phyloP scores from a whole-genome alignment of 1,284 basidiomycete genomes.

The Papiliotrema nemorosa region DNA sequence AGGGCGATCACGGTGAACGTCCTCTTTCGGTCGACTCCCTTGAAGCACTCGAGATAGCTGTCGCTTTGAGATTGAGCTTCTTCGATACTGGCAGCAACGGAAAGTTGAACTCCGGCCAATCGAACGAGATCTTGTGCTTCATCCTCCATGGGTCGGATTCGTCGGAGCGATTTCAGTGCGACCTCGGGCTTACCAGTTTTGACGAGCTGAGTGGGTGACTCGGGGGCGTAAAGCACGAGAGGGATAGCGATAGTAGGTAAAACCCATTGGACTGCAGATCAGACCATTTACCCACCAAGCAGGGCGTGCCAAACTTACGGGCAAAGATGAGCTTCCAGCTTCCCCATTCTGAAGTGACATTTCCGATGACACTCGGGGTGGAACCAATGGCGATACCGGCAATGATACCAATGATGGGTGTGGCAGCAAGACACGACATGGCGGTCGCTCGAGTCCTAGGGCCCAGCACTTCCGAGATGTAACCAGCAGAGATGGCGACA shows the following conservation, averaged over 20 bases:
- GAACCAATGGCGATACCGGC: constrained; percentile 2
- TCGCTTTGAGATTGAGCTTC: constrained; percentile 33
- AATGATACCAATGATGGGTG: constrained; percentile 1
- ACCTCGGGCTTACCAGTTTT: background rate
- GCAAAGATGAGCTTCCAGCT: constrained; percentile 1
- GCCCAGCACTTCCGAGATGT: constrained; percentile 3
- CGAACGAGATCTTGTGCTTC: background rate
- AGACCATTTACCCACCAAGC: background rate
- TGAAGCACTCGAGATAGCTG: constrained; percentile 49
- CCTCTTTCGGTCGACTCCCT: constrained; percentile 45
- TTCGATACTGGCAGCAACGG: constrained; percentile 30
- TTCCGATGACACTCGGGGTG: background rate
- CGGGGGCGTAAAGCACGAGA: background rate
- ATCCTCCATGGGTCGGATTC: background rate
- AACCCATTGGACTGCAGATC: constrained; percentile 1
- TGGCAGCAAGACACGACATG: background rate
- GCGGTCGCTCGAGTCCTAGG: background rate
- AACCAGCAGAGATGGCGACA: constrained; percentile 2
- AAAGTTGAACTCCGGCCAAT: background rate
- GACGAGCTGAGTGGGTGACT: constrained; percentile 2
- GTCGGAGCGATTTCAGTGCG: background rate
- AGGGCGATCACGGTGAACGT: constrained; percentile 24
- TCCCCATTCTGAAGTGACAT: constrained; percentile 1
- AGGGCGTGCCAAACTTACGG: background rate
- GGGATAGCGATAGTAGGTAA: background rate